Percentiles rank a stretch among this genome's conserved stretches.
These are phyloP conservation scores for Aechmea fasciata DNA, from an alignment of 176 grass and related monocot species.

Conservation along the genomic window DNA sequence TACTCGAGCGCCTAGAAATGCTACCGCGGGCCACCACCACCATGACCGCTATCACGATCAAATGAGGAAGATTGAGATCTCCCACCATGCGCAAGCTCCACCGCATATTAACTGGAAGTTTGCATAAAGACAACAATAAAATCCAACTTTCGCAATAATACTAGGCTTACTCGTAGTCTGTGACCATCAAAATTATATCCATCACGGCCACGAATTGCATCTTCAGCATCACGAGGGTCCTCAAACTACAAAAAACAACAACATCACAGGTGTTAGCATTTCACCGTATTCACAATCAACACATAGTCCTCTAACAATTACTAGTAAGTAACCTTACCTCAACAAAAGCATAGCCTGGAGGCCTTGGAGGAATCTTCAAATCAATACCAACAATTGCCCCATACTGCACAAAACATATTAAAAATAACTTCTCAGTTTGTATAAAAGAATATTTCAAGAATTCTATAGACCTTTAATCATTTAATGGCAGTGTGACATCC, in stretches of 20 bases:
- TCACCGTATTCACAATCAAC: no score
- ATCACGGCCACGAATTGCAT: conserved; percentile 92
- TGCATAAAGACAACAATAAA: background rate
- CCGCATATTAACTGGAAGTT: conserved; percentile 19
- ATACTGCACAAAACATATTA: conserved; percentile 50
- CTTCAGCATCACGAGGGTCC: conserved; percentile 73
- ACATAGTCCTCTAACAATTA: background rate
- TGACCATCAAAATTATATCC: conserved; percentile 85
- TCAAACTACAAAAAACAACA: conserved; percentile 58
- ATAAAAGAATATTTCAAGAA: no score
- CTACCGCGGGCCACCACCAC: conserved; percentile 40
- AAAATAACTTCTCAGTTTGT: background rate
- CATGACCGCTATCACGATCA: conserved; percentile 57
- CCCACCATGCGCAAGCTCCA: conserved; percentile 92
- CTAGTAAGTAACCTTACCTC: conserved; percentile 34
- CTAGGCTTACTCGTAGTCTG: conserved; percentile 43
- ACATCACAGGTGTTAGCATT: background rate
- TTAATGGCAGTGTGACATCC: no score
- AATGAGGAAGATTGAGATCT: conserved; percentile 47
- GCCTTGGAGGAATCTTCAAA: conserved; percentile 92
- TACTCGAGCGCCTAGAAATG: conserved; percentile 63
- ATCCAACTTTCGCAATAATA: background rate
- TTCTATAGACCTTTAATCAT: no score
- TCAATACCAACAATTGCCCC: conserved; percentile 79
- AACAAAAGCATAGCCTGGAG: conserved; percentile 86